Conservation (phyloP, 768 basidiomycete genomes). For the Mycena galopus region DNA sequence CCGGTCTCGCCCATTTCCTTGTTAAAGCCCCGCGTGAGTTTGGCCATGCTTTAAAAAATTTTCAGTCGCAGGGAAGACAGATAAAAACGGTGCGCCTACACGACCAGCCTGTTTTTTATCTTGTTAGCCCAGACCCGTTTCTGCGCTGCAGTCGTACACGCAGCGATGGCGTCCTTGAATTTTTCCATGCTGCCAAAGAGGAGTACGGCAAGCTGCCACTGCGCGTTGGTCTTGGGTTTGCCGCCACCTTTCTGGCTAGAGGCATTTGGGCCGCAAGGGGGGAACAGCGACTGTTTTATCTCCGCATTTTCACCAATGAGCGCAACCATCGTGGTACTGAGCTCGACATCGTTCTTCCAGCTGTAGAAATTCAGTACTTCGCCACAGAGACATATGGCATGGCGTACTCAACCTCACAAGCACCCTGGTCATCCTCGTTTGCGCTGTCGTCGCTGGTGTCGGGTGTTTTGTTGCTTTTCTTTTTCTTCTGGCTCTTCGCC, state of each 20-base stretch:
- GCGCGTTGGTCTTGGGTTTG: background rate
- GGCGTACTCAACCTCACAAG: too few relatives aligned
- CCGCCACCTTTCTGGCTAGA: conserved; percentile 8
- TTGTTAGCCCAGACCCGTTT: background rate
- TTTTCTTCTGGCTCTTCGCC: too few relatives aligned
- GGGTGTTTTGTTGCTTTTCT: too few relatives aligned
- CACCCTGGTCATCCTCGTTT: too few relatives aligned
- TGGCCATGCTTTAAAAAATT: background rate
- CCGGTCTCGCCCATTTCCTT: conserved; percentile 1
- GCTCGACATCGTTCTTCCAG: too few relatives aligned
- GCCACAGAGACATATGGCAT: too few relatives aligned
- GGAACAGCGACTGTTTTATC: background rate
- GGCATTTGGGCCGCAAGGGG: background rate
- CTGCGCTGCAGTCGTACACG: too few relatives aligned
- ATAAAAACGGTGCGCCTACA: background rate
- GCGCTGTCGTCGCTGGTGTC: too few relatives aligned
- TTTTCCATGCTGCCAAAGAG: background rate
- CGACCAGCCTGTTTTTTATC: conserved; percentile 1
- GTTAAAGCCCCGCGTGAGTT: background rate
- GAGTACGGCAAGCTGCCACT: background rate
- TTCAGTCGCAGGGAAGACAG: background rate
- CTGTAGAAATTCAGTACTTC: too few relatives aligned
- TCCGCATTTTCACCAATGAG: background rate
- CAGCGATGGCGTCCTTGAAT: background rate
- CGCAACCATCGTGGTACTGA: background rate